These are phyloP conservation scores for Pestalotiopsis sp. DNA, from an alignment of 2,329 filamentous ascomycete species.

Conservation along the genomic window DNA sequence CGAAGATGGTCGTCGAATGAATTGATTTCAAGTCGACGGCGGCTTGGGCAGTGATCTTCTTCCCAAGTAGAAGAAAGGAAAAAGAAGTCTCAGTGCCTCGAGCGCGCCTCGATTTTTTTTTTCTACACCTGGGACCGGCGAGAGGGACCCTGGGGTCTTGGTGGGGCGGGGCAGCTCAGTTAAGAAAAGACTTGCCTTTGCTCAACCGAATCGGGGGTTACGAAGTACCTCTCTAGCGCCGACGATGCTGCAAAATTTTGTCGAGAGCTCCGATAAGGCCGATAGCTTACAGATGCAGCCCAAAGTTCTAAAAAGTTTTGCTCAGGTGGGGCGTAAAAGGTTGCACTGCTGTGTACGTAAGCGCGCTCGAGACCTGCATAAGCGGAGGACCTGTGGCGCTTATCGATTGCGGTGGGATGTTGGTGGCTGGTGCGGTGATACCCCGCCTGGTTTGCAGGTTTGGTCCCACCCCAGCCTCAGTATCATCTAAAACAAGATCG, in stretches of 20 bases:
- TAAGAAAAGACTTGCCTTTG: background rate
- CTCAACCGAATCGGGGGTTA: accelerated
- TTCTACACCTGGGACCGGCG: slow-evolving; percentile 12
- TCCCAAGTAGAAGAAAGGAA: slow-evolving; percentile 51
- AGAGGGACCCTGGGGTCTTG: slow-evolving; percentile 2
- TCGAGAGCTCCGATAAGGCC: background rate
- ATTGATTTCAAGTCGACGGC: slow-evolving; percentile 31
- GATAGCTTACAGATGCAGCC: background rate
- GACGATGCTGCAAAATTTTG: background rate
- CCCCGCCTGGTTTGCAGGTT: background rate
- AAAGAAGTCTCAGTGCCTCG: slow-evolving; percentile 31
- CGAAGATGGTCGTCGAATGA: slow-evolving; percentile 38
- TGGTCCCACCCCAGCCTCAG: background rate
- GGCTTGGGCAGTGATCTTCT: slow-evolving; percentile 46
- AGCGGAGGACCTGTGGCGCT: background rate
- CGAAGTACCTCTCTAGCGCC: background rate
- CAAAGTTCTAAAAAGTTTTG: background rate
- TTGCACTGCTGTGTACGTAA: background rate
- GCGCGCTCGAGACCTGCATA: background rate
- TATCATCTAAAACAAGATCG: background rate
- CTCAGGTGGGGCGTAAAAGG: background rate
- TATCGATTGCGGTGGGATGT: background rate
- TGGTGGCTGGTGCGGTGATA: no score
- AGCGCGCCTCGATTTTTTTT: slow-evolving; percentile 43
- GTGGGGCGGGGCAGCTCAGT: slow-evolving; percentile 8